Percentiles rank a stretch among this genome's conserved stretches.
Conservation (phyloP, 2,329 filamentous ascomycete genomes). For the Scedosporium apiospermum region DNA sequence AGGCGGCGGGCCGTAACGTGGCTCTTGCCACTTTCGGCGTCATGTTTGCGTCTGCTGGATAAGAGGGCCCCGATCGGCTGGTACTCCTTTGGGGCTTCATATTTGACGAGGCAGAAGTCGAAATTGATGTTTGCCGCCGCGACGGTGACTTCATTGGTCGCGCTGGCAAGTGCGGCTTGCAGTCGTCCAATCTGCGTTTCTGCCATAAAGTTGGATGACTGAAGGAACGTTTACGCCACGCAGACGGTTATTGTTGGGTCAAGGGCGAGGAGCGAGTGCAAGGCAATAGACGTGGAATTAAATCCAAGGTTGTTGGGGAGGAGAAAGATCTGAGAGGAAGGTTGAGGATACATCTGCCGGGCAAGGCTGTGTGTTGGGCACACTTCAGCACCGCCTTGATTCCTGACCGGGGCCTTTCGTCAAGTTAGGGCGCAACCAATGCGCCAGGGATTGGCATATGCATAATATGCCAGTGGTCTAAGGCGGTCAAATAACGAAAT, state of each 20-base stretch:
- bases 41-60: neutral
- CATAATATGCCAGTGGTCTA: too few relatives aligned
- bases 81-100: conserved; percentile 27
- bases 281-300: too few relatives aligned
- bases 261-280: too few relatives aligned
- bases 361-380: too few relatives aligned
- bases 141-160: neutral
- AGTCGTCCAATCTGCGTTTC: neutral
- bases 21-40: neutral
- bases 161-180: neutral
- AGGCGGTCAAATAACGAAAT: too few relatives aligned
- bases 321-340: too few relatives aligned
- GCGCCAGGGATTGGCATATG: too few relatives aligned
- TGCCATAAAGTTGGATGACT: neutral
- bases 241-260: neutral
- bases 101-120: conserved; percentile 30
- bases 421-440: too few relatives aligned
- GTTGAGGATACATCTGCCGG: too few relatives aligned
- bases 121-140: conserved; percentile 21
- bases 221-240: neutral
- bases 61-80: neutral
- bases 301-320: too few relatives aligned
- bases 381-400: too few relatives aligned
- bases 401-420: too few relatives aligned
- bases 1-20: conserved; percentile 24